Evolutionary conservation across 495 filamentous ascomycete genomes (phyloP), one percentile per base, ranked within the genome.

Genomic region (Tuber indicum): DNA sequence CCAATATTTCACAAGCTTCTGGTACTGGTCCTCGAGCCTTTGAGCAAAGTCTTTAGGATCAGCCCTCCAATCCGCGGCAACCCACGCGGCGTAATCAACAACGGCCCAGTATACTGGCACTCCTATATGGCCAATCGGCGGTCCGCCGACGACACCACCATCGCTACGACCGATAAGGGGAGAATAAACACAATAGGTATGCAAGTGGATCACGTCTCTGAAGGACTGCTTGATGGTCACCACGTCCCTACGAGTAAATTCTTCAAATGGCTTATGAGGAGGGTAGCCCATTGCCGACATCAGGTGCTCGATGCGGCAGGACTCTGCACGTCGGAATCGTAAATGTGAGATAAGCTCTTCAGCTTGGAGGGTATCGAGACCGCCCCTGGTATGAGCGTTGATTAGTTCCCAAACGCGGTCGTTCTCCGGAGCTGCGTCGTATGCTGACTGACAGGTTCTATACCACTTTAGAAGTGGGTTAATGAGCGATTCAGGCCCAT

Each of bases 391-490:
- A 14, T 66, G 58, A 66, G 58, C 12, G 26, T 66, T 66, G 58
- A 66, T 66, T 10, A 66, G 58, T 36, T 66, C 58, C 58, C 58
- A 66, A 3, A 66, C 58, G 14, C 58, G 58, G 26, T 66, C 32
- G 26, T 66, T 66, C 26, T 66, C 58, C 32, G 58, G 58, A 17
- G 58, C 58, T 36, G 26, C 26, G 14, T 66, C 58, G 58, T 66
- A 66, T 16, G 58, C 58, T 3, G 58, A 66, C 26, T 66, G 58
- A 66, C 58, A 66, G 32, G 58, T 66, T 36, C 58, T 66, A 14
- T 66, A 66, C 58, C 58, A 66, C 58, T 66, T 66, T 66, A 66
- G 14, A 66, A 66, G 58, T 19, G 58, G 58, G 58, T 66, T 66
- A 66, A 66, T 66, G 14, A 66, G 58, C 10, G 58, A 17, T 66